A percentile compares a stretch with the other conserved stretches of the same genome.
Conservation (phyloP, 371 early-diverging fungal genomes). For the Mortierella polycephala region DNA sequence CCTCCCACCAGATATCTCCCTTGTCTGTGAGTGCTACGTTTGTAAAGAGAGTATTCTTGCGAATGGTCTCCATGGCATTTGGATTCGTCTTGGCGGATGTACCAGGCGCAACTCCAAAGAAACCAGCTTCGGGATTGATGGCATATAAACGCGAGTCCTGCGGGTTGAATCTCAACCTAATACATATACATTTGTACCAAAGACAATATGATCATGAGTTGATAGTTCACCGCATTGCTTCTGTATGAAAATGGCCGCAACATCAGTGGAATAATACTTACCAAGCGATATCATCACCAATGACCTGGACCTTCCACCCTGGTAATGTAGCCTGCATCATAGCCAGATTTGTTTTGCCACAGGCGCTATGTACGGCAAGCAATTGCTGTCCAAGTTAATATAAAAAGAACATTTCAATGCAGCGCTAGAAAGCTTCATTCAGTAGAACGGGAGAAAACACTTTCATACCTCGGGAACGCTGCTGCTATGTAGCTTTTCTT, state of each 20-base stretch:
- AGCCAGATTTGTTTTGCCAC: slow-evolving; percentile 61
- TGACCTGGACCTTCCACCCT: slow-evolving; percentile 59
- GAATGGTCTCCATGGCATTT: slow-evolving; percentile 57
- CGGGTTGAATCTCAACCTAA: slow-evolving; percentile 55
- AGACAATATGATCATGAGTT: too few species aligned
- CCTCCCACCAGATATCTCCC: slow-evolving; percentile 64
- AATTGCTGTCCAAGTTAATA: neutral
- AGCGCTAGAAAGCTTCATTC: neutral
- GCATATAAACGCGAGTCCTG: slow-evolving; percentile 58
- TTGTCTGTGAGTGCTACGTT: slow-evolving; percentile 58
- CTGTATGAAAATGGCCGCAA: neutral
- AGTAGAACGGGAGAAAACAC: neutral
- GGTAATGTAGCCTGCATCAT: slow-evolving; percentile 58
- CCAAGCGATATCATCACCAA: slow-evolving; percentile 61
- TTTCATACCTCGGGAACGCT: slow-evolving; percentile 60
- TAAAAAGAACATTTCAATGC: neutral
- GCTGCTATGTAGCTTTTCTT: slow-evolving; percentile 59
- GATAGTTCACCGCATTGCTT: too few species aligned
- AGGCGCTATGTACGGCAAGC: slow-evolving; percentile 32
- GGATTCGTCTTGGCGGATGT: slow-evolving; percentile 58
- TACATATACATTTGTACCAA: too few species aligned
- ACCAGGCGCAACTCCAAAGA: slow-evolving; percentile 63
- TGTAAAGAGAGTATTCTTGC: slow-evolving; percentile 55
- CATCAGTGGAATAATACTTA: slow-evolving; percentile 5
- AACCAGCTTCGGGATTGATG: slow-evolving; percentile 62